Base-by-base conservation (phyloP, 2,329 filamentous ascomycete genomes). In the Monilinia vaccinii-corymbosi region DNA sequence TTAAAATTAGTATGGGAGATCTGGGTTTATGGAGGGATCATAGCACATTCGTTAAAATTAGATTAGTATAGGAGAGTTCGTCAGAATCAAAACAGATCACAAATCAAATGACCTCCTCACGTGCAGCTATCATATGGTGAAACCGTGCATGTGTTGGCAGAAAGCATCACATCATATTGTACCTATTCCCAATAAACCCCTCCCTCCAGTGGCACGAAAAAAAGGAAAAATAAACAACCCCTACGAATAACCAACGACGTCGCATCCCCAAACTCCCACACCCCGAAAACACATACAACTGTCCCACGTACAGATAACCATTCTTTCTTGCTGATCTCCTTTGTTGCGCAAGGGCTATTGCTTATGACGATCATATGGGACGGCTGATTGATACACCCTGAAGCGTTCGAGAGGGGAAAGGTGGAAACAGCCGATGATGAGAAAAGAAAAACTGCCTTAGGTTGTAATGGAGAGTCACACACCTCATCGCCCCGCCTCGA, bases 101-200 rank as follows among this genome's bases (percentile, higher is more conserved):
- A 38, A 55, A 55, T 55, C 40, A n/a, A 60, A 55, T 11, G 25
- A 40, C 18, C 9, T 38, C 48, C 44, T 60, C 57, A 60, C 49
- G 49, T 47, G 23, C 11, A 46, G 25, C 2, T 44, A 21, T 21
- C 57, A 36, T 4, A 34, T 40, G 10, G 42, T 55, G 49, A 52
- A 25, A 51, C 25, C 36, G 49, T 57, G 58, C 10, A 57, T 60
- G 51, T 56, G 58, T 56, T 63, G 62, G 64, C 64, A 65, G 62
- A 66, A 66, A 65, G 61, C 60, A 62, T 63, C 60, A 55, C 61
- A 62, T 64, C 60, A 52, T 61, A 66, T 66, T 64, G 65, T 62
- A 58, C 62, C 61, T 64, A 62, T 63, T 62, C 62, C 61, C 58
- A 63, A 64, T 52, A 61, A 52, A 49, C 38, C 36, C 45, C 40